Evolutionary conservation across 345 rosid genomes (phyloP), one percentile per base, ranked within the genome.

Genomic region (Eucalyptus caleyi): DNA sequence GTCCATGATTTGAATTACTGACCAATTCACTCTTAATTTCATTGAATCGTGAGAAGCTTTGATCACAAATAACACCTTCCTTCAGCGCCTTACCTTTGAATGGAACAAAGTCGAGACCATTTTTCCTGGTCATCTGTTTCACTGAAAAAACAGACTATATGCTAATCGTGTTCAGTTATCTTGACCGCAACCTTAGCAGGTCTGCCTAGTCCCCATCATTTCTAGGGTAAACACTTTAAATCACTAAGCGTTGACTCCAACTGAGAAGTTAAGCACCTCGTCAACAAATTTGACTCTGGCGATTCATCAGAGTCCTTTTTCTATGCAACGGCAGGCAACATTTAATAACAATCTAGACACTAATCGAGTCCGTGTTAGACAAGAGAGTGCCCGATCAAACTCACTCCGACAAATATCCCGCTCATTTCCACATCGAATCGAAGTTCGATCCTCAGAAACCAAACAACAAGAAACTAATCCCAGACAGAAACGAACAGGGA

Each of bases 241-340:
- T 77, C 47, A 40, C 30, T 11, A 21, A 72, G 45, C 27, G 45
- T 72, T 21, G 45, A 72, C 83, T 77, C 47, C 47, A 40, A 77
- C 7, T 40, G 47, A 77, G 47, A 40, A 40, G 47, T 37, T 21
- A 37, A 77, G 83, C 83, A 21, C 16, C 83, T 77, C 47, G 1
- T 77, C 85, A 4, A 77, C 47, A 40, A 77, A 77, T 40, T 40
- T 77, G 85, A 40, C 27, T 37, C 47, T 3, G 47, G 30, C 1
- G 0, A 77, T 40, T 40, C 9, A 1, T 21, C 1, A 77, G 0
- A 5, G 30, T 40, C 47, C 47, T 40, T 21, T 1, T 40, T 2
- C 85, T 40, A 77, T 77, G 47, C 85, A 77, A 40, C 85, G 85
- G 85, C 47, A 11, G 30, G 85, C 85, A 0, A 77, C 30, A 77